Base-by-base conservation (phyloP, 106 monocot species). In the Dioscorea alata region DNA sequence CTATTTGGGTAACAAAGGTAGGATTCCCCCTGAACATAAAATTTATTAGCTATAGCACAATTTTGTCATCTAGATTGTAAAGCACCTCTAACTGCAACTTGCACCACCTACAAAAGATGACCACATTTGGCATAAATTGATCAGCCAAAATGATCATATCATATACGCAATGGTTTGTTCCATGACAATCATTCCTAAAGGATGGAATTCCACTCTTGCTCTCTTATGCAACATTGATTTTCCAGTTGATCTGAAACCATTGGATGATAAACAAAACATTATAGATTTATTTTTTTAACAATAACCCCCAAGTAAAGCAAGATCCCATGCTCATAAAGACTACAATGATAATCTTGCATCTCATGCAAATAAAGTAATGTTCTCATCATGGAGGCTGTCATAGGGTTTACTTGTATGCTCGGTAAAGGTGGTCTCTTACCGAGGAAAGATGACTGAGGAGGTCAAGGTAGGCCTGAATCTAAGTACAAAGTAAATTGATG, bases 81-180 rank as follows among this genome's bases (percentile, higher is more conserved):
- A 57, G 90, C 89, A 71, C 64, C 99, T 78, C 99, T 87, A 6
- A 84, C 66, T 51, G 99, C 99, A 82, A 99, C 69, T 87, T 99
- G 90, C 24, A 93, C 93, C 61, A 93, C 87, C 99, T 99, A 67
- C 13, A 52, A 69, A 63, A 33, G 13, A 48, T 28, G 49, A 74
- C 6, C 15, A 64, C 7, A 69, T 60, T 42, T 42, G 42, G 6
- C 10, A 42, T 42, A 42, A 42, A 42, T 42, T 42, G 42, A 42
- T 42, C 10, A 42, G 42, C 6, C 10, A 10, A 6, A 2, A 42
- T 42, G 42, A 42, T 10, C 42, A 42, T 42, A 28, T 28, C n/a
- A n/a, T n/a, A n/a, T n/a, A n/a, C n/a, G 99, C 67, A 99, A 99
- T 21, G 99, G 99, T 78, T 99, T 93, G 67, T 99, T 99, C 99